These are phyloP conservation scores for Hyaloscypha hepaticicola DNA, from an alignment of 495 filamentous ascomycete genomes.

Conservation along the genomic window DNA sequence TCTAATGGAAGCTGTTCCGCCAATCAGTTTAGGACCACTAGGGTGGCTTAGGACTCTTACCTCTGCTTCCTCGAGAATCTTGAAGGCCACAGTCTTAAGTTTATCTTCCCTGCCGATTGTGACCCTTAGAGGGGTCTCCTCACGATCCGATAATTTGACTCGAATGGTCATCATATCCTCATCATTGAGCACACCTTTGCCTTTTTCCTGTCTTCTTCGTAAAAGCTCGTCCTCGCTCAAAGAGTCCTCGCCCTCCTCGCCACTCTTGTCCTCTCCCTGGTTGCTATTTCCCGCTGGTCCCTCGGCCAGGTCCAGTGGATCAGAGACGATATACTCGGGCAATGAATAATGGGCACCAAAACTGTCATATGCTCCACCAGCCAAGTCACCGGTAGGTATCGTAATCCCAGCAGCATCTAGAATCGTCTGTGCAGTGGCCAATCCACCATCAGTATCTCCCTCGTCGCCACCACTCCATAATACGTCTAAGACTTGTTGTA, in stretches of 20 bases:
- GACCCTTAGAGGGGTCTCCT: slow-evolving; percentile 59
- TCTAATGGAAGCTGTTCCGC: slow-evolving; percentile 44
- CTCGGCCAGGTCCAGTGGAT: slow-evolving; percentile 67
- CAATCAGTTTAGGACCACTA: neutral
- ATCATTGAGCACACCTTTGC: slow-evolving; percentile 45
- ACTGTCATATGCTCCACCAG: slow-evolving; percentile 77
- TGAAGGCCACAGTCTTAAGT: slow-evolving; percentile 60
- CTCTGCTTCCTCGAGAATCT: slow-evolving; percentile 61
- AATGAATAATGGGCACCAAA: slow-evolving; percentile 73
- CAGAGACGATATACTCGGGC: slow-evolving; percentile 71
- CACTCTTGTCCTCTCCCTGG: slow-evolving; percentile 5
- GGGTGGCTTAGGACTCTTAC: slow-evolving; percentile 46
- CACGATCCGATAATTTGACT: slow-evolving; percentile 61
- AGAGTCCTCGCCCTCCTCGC: slow-evolving; percentile 11
- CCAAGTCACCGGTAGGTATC: slow-evolving; percentile 65
- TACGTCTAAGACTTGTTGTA: slow-evolving; percentile 63
- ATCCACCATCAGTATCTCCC: slow-evolving; percentile 33
- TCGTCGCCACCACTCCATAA: slow-evolving; percentile 53
- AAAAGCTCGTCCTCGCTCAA: slow-evolving; percentile 23
- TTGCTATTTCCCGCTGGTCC: slow-evolving; percentile 40
- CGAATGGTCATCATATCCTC: slow-evolving; percentile 49
- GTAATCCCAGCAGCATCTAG: slow-evolving; percentile 78
- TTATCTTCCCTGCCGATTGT: slow-evolving; percentile 58
- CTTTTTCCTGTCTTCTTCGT: slow-evolving; percentile 62
- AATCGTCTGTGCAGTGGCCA: slow-evolving; percentile 74